Evolutionary conservation across 2,329 filamentous ascomycete species (phyloP).

Genomic region (Fulvia fulva): DNA sequence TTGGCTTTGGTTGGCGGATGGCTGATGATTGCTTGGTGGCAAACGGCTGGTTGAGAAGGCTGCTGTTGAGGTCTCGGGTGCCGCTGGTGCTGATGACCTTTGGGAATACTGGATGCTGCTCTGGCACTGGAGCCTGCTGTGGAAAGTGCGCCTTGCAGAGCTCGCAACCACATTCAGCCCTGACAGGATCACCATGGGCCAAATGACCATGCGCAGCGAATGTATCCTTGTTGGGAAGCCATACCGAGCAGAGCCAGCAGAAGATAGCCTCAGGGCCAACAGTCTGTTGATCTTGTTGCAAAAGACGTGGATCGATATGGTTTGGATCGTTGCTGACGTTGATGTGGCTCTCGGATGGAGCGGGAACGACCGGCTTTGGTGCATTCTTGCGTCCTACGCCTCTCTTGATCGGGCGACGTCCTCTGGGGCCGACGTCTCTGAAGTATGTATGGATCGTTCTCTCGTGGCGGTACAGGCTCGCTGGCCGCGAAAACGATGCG

Average conservation of each 20-base stretch:
- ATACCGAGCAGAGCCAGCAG: not conserved
- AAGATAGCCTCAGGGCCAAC: not conserved
- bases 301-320: not conserved
- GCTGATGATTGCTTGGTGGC: not conserved
- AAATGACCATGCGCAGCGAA: no score
- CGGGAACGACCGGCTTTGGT: not conserved
- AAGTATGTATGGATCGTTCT: not conserved
- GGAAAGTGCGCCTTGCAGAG: not conserved
- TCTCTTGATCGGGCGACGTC: not conserved
- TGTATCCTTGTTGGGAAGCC: no score
- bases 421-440: not conserved
- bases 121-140: not conserved
- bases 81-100: not conserved
- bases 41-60: not conserved
- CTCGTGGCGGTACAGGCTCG: conserved; percentile 4
- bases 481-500: conserved; percentile 2
- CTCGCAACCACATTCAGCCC: not conserved
- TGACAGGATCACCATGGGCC: not conserved
- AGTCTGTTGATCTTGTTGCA: not conserved
- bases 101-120: no score
- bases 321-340: not conserved
- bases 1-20: not conserved
- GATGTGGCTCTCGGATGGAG: not conserved
- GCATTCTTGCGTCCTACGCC: not conserved
- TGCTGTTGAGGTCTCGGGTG: not conserved